Evolutionary conservation across 768 basidiomycete genomes (phyloP), one percentile per base, ranked within the genome.

Genomic region (Hirschioporus abietinus): DNA sequence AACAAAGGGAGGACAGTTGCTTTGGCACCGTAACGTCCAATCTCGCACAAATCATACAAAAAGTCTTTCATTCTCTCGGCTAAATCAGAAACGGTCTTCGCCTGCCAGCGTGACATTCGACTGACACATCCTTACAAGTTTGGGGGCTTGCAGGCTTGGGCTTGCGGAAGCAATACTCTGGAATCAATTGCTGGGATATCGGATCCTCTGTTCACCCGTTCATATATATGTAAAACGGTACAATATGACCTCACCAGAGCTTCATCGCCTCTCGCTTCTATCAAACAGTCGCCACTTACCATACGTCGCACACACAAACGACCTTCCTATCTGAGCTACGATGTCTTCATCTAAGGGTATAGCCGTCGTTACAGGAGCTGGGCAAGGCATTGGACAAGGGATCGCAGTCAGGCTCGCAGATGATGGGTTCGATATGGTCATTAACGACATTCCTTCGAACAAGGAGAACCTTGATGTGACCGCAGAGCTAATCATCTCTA

Each of bases 381-480:
- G 72, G 0, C 75, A 73, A 63, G 75, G 74, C 10, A 79, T 80
- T 23, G 79, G 79, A 8, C 73, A 73, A 2, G 63, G 64, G 18
- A 78, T 79, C 23, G 77, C 79, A 20, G 66, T 79, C 24, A 71
- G 74, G 36, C 76, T 80, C 18, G 79, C 78, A 0, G 68, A 65
- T 7, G 77, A 79, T 26, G 79, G 79, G 0, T 77, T 75, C 42
- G 76, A 79, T 27, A 63, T 80, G 15, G 76, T 69, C 0, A 63
- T 80, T 23, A 79, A 77, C 68, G 78, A 80, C 65, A 66, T 80
- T 20, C n/a, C 69, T 1, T 52, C 42, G 65, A 26, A 35, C 27
- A 66, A 23, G 59, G 58, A 65, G 23, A 36, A 62, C 15, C 60
- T 61, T 23, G 17, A 24, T 25, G 60, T 15, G 60, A 34, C 30